Evolutionary conservation across 805 yeast species (phyloP).

Genomic region (Priceomyces castillae): DNA sequence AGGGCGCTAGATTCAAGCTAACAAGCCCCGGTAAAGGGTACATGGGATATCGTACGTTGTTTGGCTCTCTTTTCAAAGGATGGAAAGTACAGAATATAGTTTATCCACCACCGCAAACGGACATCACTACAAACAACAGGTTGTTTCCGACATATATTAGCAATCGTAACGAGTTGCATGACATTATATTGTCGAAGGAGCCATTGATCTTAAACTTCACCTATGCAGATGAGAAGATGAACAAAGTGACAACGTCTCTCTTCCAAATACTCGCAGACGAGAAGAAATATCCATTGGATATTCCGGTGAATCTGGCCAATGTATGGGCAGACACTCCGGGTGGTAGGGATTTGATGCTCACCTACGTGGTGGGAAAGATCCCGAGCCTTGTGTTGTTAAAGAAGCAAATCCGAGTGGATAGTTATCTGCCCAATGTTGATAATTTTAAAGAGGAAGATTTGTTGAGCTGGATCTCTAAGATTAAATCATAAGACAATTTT

Average conservation of each 20-base stretch:
- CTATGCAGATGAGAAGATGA: constrained; percentile 54
- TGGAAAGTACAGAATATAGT: constrained; percentile 22
- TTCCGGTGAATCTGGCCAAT: constrained; percentile 59
- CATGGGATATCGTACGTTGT: not conserved
- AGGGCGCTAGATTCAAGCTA: not conserved
- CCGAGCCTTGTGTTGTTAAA: constrained; percentile 68
- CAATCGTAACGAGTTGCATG: constrained; percentile 57
- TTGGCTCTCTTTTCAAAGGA: constrained; percentile 5
- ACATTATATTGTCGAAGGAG: constrained; percentile 47
- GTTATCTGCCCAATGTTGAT: constrained; percentile 21
- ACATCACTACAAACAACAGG: constrained; percentile 39
- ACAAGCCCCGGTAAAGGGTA: not conserved
- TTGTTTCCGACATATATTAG: constrained; percentile 45
- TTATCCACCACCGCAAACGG: constrained; percentile 40
- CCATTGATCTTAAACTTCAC: constrained; percentile 76
- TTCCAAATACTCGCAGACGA: constrained; percentile 29
- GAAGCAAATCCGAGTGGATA: constrained; percentile 56
- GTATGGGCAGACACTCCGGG: constrained; percentile 68
- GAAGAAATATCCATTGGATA: constrained; percentile 36
- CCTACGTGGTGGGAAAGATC: constrained; percentile 53
- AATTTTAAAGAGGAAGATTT: constrained; percentile 28
- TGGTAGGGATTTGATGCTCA: constrained; percentile 53
- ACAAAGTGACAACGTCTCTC: constrained; percentile 60
- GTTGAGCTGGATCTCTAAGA: constrained; percentile 23
- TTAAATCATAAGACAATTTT: constrained; percentile 2